Evolutionary conservation across 306 rosid genomes (phyloP).

Genomic region (Dryas octopetala): DNA sequence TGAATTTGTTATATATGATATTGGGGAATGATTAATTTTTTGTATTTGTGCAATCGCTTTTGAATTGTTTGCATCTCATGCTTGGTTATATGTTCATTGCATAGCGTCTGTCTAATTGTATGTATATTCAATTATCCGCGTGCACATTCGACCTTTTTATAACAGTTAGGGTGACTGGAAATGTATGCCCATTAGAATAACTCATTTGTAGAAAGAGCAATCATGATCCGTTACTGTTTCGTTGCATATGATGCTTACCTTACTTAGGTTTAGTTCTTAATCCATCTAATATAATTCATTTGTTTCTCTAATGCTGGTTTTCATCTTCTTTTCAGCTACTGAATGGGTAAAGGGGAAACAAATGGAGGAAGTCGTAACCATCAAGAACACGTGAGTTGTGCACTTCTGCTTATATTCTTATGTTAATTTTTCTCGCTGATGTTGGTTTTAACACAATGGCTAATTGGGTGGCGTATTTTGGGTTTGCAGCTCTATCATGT

Average conservation of each 20-base stretch:
- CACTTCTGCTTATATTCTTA: background rate
- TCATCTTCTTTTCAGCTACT: constrained; percentile 64
- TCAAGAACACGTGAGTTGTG: constrained; percentile 67
- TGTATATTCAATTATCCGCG: background rate
- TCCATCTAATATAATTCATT: background rate
- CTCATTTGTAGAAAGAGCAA: background rate
- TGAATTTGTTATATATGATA: background rate
- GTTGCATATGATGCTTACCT: background rate
- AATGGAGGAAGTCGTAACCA: constrained; percentile 77
- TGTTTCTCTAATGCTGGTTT: constrained; percentile 9
- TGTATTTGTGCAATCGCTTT: background rate
- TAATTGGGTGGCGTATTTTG: background rate
- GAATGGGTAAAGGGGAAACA: constrained; percentile 92
- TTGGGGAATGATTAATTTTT: background rate
- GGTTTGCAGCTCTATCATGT: background rate
- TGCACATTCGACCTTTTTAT: background rate
- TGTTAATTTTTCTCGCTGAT: background rate
- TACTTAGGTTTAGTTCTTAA: background rate
- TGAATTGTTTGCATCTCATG: background rate
- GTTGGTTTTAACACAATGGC: background rate
- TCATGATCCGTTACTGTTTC: background rate
- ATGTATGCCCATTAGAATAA: background rate
- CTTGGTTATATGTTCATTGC: background rate
- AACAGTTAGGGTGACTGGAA: background rate
- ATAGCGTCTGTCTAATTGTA: background rate